phyloP scores from a whole-genome alignment of 768 basidiomycete species.

The Aureoboletus auriporus region DNA sequence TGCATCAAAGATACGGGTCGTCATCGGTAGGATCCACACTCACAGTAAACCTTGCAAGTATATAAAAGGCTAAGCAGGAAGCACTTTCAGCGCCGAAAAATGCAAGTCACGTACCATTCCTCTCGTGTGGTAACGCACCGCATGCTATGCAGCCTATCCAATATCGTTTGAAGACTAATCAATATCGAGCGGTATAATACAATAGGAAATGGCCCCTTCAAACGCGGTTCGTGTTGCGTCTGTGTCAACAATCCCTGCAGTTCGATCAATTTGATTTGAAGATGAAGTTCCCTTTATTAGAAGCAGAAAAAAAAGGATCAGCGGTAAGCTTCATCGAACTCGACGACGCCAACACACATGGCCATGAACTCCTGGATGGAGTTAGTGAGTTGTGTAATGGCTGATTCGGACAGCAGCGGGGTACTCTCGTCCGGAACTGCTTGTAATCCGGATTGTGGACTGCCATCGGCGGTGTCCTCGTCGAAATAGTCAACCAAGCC shows the following conservation, averaged over 20 bases:
- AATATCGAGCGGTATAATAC: slow-evolving; percentile 78
- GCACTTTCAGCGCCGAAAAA: not conserved
- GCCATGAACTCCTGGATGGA: slow-evolving; percentile 88
- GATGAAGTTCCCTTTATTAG: slow-evolving; percentile 78
- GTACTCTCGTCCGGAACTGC: slow-evolving; percentile 27
- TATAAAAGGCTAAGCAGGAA: slow-evolving; percentile 8
- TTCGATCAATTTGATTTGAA: slow-evolving; percentile 87
- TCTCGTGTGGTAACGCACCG: slow-evolving; percentile 94
- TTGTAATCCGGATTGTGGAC: not conserved
- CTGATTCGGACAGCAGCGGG: slow-evolving; percentile 31
- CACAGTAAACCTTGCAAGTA: slow-evolving; percentile 68
- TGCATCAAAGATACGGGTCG: not conserved
- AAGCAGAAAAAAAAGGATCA: not conserved
- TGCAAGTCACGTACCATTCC: slow-evolving; percentile 64
- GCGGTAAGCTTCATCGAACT: not conserved
- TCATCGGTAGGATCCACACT: slow-evolving; percentile 20
- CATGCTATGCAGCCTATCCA: slow-evolving; percentile 93
- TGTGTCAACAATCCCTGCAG: slow-evolving; percentile 83
- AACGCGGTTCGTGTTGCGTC: slow-evolving; percentile 87
- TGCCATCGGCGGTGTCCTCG: slow-evolving; percentile 12
- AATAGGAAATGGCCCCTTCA: slow-evolving; percentile 95
- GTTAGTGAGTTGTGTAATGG: slow-evolving; percentile 44
- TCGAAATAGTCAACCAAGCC: slow-evolving; percentile 49
- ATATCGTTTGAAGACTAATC: slow-evolving; percentile 77
- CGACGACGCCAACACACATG: slow-evolving; percentile 53